Evolutionary conservation across 441 rosid species (phyloP).

Genomic region (California macrophylla): DNA sequence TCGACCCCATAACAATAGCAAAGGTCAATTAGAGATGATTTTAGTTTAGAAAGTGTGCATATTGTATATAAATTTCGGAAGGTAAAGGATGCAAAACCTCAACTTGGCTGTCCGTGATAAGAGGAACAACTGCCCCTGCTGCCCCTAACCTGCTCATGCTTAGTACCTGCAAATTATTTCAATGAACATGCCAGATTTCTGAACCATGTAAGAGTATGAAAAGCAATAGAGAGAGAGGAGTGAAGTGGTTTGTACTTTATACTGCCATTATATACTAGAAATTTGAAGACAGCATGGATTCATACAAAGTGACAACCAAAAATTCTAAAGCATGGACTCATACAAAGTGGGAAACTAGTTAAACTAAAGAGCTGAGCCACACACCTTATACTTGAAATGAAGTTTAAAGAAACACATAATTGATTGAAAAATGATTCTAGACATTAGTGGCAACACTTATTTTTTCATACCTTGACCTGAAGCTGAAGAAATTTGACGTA

Average conservation of each 20-base stretch:
- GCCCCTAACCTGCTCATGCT: constrained; percentile 57
- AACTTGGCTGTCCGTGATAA: constrained; percentile 30
- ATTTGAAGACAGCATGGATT: no score
- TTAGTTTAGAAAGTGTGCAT: neutral
- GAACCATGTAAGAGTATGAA: neutral
- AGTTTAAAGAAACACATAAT: neutral
- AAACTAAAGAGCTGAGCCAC: no score
- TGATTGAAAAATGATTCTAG: neutral
- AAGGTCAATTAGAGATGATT: neutral
- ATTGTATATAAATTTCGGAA: neutral
- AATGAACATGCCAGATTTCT: neutral
- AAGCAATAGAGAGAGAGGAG: no score
- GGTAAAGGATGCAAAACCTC: constrained; percentile 26
- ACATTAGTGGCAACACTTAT: neutral
- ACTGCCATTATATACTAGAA: no score
- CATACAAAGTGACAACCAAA: no score
- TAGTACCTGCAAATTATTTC: constrained; percentile 33
- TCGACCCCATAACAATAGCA: neutral
- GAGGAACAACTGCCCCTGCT: constrained; percentile 44
- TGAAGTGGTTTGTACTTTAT: no score
- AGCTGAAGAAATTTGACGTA: constrained; percentile 43
- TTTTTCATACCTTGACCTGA: constrained; percentile 36
- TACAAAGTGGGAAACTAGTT: no score
- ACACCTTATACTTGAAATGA: neutral
- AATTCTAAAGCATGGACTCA: no score